Evolutionary conservation across 352 stramenopile species (phyloP), one percentile per base, ranked within the genome.

Genomic region (Pythium aquatile): DNA sequence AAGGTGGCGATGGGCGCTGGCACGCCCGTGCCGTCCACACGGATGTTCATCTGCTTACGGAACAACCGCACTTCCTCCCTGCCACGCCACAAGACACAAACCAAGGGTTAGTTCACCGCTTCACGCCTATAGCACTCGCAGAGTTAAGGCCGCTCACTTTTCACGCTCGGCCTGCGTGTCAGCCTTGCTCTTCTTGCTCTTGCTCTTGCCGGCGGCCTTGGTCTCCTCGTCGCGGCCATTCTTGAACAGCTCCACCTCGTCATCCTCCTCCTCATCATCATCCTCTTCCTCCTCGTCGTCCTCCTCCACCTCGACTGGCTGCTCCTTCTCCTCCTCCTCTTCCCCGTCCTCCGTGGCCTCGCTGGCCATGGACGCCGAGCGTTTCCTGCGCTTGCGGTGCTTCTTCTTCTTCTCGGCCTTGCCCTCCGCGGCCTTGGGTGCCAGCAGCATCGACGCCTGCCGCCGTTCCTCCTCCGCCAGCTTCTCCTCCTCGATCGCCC

Each of bases 41-140:
- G 81, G 61, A 96, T 96, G 63, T 79, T 78, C 72, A 96, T 84
- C 57, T 93, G 85, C 40, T 83, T 81, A 29, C 87, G 85, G 63
- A 95, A 87, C 42, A 84, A 35, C 29, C 73, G 69, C 42, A 94
- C 58, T 29, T 76, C 70, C 40, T 91, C 78, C 42, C 76, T 90
- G 49, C 49, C n/a, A 28, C n/a, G 24, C 49, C 54, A 24, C 17
- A 29, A 13, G 4, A 49, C 42, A 49, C 14, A 17, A 44, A 13
- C n/a, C 44, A 51, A 17, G 13, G 20, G 13, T 35, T 33, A 44
- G 33, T 5, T 5, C 5, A 49, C 40, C 40, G 8, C 14, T 42
- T 49, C 33, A 58, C 42, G 20, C 20, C 20, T 58, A 54, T 6
- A 52, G 58, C 8, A 70, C 7, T 48, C 11, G 49, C 16, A 16